A percentile compares a stretch with the other conserved stretches of the same genome.
Conservation (phyloP, 1,284 basidiomycete genomes). For the Malassezia pachydermatis region DNA sequence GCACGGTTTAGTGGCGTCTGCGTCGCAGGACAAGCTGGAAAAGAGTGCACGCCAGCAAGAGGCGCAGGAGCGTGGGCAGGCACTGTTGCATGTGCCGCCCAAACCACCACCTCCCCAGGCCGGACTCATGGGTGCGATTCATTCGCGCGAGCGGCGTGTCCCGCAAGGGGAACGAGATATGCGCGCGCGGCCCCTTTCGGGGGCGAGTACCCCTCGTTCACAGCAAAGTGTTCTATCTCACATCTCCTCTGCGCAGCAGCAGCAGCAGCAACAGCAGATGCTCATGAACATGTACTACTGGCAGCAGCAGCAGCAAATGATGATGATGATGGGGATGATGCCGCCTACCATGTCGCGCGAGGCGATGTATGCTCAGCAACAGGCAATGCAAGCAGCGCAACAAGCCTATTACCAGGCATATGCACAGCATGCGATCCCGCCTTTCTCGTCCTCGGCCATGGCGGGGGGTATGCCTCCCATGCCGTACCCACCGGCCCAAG, state of each 20-base stretch:
- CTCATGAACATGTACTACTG: conserved; percentile 29
- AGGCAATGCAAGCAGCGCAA: conserved; percentile 42
- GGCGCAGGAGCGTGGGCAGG: conserved; percentile 71
- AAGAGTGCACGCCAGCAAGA: conserved; percentile 89
- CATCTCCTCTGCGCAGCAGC: background rate
- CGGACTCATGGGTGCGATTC: conserved; percentile 87
- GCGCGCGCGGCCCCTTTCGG: conserved; percentile 58
- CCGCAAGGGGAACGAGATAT: conserved; percentile 74
- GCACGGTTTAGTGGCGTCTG: conserved; percentile 84
- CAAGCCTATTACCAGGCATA: conserved; percentile 43
- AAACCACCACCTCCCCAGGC: conserved; percentile 92
- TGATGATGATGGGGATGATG: conserved; percentile 51
- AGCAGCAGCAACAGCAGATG: conserved; percentile 48
- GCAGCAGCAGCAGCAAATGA: conserved; percentile 22
- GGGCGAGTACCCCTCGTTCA: conserved; percentile 13
- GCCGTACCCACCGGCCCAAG: background rate
- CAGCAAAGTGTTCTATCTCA: background rate
- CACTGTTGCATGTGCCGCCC: conserved; percentile 81
- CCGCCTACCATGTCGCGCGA: conserved; percentile 21
- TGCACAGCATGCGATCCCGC: background rate
- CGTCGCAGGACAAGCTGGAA: conserved; percentile 87
- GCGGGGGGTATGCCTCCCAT: background rate
- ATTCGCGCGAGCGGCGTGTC: conserved; percentile 66
- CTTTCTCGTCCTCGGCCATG: background rate
- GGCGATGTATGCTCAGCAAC: conserved; percentile 37